Evolutionary conservation across 2,329 filamentous ascomycete genomes (phyloP).

Genomic region (Erysiphe pulchra): DNA sequence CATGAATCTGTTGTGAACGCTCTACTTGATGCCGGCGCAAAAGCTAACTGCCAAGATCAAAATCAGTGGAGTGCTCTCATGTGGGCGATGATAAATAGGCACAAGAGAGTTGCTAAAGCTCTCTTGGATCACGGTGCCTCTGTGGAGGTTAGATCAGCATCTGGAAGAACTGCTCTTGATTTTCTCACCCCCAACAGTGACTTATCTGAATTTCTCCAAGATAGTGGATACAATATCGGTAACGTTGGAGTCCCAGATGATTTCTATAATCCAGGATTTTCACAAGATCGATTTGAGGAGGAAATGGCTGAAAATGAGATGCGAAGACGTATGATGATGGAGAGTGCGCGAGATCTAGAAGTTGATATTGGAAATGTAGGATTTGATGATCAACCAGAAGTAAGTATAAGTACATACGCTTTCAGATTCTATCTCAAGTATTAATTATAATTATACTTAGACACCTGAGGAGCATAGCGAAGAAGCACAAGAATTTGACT

Average conservation of each 20-base stretch:
- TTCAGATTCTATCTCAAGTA: constrained; percentile 7
- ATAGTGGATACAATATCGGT: constrained; percentile 78
- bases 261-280: constrained; percentile 82
- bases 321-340: constrained; percentile 95
- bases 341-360: constrained; percentile 88
- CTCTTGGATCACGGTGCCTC: constrained; percentile 83
- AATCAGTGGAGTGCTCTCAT: constrained; percentile 96
- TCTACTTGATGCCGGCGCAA: constrained; percentile 61
- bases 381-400: constrained; percentile 85
- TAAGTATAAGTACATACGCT: constrained; percentile 14
- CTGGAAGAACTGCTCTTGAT: constrained; percentile 80
- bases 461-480: constrained; percentile 59
- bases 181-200: constrained; percentile 91
- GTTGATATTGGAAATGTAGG: constrained; percentile 90
- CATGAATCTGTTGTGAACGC: constrained; percentile 72
- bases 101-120: constrained; percentile 85
- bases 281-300: constrained; percentile 84
- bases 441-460: constrained; percentile 14
- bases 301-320: constrained; percentile 93
- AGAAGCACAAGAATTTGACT: constrained; percentile 82
- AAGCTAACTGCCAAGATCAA: constrained; percentile 79
- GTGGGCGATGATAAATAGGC: constrained; percentile 98
- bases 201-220: constrained; percentile 82
- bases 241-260: constrained; percentile 60
- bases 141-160: constrained; percentile 85